A percentile compares a stretch with the other conserved stretches of the same genome.
Conservation (phyloP, 768 basidiomycete species). For the Termitomyces sp. region DNA sequence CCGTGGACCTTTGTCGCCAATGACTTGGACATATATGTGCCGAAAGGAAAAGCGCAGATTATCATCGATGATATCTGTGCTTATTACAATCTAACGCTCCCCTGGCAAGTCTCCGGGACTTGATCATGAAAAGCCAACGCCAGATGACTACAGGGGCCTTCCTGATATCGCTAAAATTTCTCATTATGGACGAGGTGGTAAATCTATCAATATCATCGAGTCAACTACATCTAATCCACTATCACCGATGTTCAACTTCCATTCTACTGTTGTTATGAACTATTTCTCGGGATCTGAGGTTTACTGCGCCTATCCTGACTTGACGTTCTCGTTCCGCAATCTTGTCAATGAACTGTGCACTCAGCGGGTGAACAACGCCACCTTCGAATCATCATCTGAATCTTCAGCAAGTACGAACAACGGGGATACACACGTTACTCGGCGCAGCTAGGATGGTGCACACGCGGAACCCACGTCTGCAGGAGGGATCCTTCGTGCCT, state of each 20-base stretch:
- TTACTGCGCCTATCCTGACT: neutral
- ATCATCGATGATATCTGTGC: neutral
- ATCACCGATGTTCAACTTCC: neutral
- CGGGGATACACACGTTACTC: neutral
- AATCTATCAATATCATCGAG: neutral
- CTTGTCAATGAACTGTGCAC: neutral
- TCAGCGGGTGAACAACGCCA: neutral
- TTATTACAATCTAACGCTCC: neutral
- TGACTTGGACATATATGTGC: conserved; percentile 1
- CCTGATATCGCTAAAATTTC: neutral
- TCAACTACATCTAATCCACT: neutral
- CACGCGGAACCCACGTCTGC: neutral
- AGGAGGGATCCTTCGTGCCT: neutral
- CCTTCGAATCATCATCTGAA: neutral
- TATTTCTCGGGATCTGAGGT: neutral
- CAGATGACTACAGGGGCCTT: neutral
- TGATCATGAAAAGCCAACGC: neutral
- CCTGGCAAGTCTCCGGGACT: neutral
- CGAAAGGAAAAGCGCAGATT: neutral
- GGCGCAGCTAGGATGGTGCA: neutral
- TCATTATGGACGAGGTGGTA: neutral
- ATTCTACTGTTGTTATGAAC: neutral
- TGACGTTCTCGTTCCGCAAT: neutral
- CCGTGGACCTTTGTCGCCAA: neutral
- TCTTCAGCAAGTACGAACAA: neutral